Percentiles rank a stretch among this genome's conserved stretches.
Evolutionary conservation across 345 rosid species (phyloP).

Genomic region (Zanthoxylum bungeanum): DNA sequence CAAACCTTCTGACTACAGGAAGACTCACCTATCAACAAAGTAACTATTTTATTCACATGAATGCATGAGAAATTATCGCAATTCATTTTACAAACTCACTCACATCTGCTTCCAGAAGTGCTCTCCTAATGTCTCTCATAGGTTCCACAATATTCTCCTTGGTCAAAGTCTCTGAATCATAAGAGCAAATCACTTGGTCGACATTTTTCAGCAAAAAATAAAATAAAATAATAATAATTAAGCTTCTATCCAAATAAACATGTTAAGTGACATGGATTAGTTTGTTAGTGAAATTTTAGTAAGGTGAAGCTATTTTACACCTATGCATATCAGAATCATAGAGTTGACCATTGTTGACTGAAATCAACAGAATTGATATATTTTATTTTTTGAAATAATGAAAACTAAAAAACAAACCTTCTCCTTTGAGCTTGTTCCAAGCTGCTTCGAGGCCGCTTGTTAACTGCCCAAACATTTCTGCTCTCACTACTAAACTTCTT

Average conservation of each 20-base stretch:
- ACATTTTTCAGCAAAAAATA: background rate
- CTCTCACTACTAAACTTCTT: conserved; percentile 57
- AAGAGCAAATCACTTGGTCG: background rate
- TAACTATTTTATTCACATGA: conserved; percentile 1
- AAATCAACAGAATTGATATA: background rate
- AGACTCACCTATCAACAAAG: conserved; percentile 79
- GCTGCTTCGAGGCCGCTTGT: conserved; percentile 93
- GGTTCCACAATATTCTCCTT: conserved; percentile 95
- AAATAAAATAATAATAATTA: background rate
- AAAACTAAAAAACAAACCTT: conserved; percentile 43
- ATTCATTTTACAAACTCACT: conserved; percentile 28
- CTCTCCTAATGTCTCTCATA: conserved; percentile 96
- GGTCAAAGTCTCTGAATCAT: conserved; percentile 68
- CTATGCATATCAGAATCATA: background rate
- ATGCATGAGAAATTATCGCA: background rate
- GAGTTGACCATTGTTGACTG: background rate
- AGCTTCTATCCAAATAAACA: background rate
- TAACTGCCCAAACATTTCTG: conserved; percentile 96
- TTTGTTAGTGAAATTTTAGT: background rate
- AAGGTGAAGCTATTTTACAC: background rate
- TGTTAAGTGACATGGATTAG: background rate
- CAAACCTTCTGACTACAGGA: conserved; percentile 95
- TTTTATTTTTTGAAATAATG: too few species aligned
- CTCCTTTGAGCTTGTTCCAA: conserved; percentile 98
- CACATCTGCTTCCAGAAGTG: conserved; percentile 98